Conservation (phyloP, 2,329 filamentous ascomycete species). For the Alternaria solani region DNA sequence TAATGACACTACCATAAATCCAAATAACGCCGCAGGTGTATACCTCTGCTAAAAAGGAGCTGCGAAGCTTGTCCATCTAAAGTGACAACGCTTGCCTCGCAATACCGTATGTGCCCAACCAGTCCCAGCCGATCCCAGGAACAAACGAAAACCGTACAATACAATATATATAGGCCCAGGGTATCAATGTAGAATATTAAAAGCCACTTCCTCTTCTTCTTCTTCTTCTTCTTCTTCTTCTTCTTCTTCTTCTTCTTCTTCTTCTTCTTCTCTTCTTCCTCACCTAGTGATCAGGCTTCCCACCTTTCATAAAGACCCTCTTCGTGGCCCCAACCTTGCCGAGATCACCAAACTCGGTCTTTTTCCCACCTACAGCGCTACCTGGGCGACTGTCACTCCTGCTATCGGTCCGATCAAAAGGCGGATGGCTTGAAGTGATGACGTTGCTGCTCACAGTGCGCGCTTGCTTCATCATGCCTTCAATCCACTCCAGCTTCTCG, state of each 20-base stretch:
- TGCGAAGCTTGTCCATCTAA: conserved; percentile 12
- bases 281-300: conserved; percentile 19
- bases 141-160: conserved; percentile 1
- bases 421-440: conserved; percentile 24
- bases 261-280: neutral
- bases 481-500: conserved; percentile 80
- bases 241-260: neutral
- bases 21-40: conserved; percentile 7
- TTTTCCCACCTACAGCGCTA: conserved; percentile 22
- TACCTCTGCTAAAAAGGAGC: conserved; percentile 5
- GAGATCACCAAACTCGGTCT: conserved; percentile 69
- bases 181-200: conserved; percentile 17
- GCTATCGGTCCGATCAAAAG: conserved; percentile 36
- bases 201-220: conserved; percentile 3
- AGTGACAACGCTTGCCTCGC: neutral
- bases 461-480: conserved; percentile 83
- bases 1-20: neutral
- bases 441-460: conserved; percentile 71
- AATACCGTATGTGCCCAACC: neutral
- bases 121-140: neutral
- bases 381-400: conserved; percentile 33
- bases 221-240: neutral
- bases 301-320: conserved; percentile 68
- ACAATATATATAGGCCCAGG: conserved; percentile 6
- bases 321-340: conserved; percentile 77